A percentile compares a stretch with the other conserved stretches of the same genome.
These are phyloP conservation scores for Mrakia frigida DNA, from an alignment of 768 basidiomycete species.

Conservation along the genomic window DNA sequence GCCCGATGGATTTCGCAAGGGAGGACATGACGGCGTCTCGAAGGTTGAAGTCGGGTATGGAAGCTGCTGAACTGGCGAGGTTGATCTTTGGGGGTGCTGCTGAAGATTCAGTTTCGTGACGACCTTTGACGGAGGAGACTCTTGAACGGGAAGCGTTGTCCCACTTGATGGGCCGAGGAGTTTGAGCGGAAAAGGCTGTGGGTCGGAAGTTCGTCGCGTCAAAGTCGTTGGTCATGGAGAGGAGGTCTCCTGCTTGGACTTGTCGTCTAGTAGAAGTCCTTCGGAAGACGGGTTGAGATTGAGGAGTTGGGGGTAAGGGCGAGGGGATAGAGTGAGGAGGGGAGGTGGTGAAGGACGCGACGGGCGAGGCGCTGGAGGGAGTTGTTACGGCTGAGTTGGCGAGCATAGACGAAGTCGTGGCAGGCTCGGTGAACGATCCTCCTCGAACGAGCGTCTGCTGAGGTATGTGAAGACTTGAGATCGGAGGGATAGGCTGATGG, in stretches of 20 bases:
- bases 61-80: not conserved
- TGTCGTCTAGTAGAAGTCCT: constrained; percentile 35
- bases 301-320: not conserved
- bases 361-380: not conserved
- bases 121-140: constrained; percentile 48
- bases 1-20: constrained; percentile 93
- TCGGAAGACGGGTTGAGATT: constrained; percentile 25
- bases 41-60: constrained; percentile 69
- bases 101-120: constrained; percentile 80
- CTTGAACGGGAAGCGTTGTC: constrained; percentile 33
- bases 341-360: not conserved
- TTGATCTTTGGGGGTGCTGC: constrained; percentile 49
- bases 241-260: constrained; percentile 47
- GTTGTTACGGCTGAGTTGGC: not conserved
- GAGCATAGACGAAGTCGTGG: not conserved
- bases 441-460: not conserved
- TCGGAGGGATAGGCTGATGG: constrained; percentile 5
- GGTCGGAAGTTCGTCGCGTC: constrained; percentile 42
- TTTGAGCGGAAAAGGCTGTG: constrained; percentile 32
- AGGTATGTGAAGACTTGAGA: not conserved
- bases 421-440: not conserved
- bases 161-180: constrained; percentile 41
- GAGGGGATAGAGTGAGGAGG: not conserved
- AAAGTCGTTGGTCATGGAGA: constrained; percentile 44
- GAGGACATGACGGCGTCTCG: constrained; percentile 95